phyloP scores from a whole-genome alignment of 1,139 yeast genomes.

The Blastobotrys illinoisensis region DNA sequence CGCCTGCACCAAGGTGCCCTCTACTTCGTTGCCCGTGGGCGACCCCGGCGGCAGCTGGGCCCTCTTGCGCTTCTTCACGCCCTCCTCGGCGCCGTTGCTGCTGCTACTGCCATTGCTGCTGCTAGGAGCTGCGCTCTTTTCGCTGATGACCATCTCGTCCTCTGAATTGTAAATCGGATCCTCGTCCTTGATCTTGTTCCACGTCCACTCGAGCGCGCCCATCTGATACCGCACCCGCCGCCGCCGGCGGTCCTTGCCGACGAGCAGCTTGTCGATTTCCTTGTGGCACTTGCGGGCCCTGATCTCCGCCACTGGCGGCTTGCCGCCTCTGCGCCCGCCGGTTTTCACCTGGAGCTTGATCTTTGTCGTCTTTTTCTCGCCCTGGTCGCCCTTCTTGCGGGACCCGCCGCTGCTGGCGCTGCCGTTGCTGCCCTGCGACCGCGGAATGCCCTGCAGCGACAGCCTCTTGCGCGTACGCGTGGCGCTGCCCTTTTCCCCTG shows the following conservation, averaged over 20 bases:
- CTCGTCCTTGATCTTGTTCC: slow-evolving; percentile 27
- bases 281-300: slow-evolving; percentile 12
- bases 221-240: slow-evolving; percentile 19
- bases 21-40: slow-evolving; percentile 1
- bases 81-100: not conserved
- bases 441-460: not conserved
- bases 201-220: slow-evolving; percentile 26
- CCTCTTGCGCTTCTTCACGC: not conserved
- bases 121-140: slow-evolving; percentile 1
- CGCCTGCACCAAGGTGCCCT: not conserved
- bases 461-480: not conserved
- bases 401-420: not conserved
- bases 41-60: not conserved
- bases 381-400: not conserved
- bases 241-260: slow-evolving; percentile 22
- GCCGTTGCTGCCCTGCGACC: not conserved
- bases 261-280: slow-evolving; percentile 25
- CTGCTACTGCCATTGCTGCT: not conserved
- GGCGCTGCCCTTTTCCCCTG: not conserved
- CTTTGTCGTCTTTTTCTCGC: slow-evolving; percentile 7
- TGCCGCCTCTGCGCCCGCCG: slow-evolving; percentile 18
- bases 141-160: slow-evolving; percentile 18
- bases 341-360: slow-evolving; percentile 14
- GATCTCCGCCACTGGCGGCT: slow-evolving; percentile 11
- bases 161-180: slow-evolving; percentile 34